phyloP scores from a whole-genome alignment of 129 eudicot genomes.

The Heracleum sosnowskyi region DNA sequence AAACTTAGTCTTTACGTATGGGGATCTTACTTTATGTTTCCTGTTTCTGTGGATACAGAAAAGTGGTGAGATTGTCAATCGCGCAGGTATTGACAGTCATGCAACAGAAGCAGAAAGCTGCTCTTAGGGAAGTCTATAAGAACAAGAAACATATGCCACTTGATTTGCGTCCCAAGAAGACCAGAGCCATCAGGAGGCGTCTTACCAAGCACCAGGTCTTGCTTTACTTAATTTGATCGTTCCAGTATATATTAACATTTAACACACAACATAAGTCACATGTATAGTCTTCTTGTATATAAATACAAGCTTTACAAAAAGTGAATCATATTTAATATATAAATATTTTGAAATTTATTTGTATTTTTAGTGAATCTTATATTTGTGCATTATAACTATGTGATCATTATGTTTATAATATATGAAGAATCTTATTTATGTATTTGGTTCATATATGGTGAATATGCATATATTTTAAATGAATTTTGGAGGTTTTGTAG shows the following conservation, averaged over 20 bases:
- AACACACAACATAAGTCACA: background rate
- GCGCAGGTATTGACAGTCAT: conserved; percentile 81
- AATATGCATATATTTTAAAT: too few relatives aligned
- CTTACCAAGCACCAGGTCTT: conserved; percentile 57
- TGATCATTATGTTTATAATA: background rate
- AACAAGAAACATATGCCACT: conserved; percentile 63
- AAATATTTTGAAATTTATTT: too few relatives aligned
- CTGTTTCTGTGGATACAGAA: conserved; percentile 28
- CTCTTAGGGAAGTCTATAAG: conserved; percentile 64
- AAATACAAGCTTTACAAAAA: too few relatives aligned
- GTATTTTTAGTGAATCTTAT: too few relatives aligned
- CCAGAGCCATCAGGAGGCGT: conserved; percentile 61
- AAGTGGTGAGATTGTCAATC: conserved; percentile 62
- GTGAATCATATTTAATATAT: background rate
- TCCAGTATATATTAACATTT: background rate
- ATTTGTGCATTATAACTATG: too few relatives aligned
- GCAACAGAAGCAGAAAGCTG: conserved; percentile 60
- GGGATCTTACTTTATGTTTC: background rate
- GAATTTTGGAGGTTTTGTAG: too few relatives aligned
- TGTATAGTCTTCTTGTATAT: background rate
- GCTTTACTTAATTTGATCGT: background rate
- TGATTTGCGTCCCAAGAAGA: conserved; percentile 62
- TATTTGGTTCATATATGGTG: too few relatives aligned
- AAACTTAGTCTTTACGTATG: background rate
- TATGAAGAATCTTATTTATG: too few relatives aligned